Percentiles rank a stretch among this genome's conserved stretches.
phyloP scores from a whole-genome alignment of 2,329 filamentous ascomycete genomes.

The Calonectria hawksworthii region DNA sequence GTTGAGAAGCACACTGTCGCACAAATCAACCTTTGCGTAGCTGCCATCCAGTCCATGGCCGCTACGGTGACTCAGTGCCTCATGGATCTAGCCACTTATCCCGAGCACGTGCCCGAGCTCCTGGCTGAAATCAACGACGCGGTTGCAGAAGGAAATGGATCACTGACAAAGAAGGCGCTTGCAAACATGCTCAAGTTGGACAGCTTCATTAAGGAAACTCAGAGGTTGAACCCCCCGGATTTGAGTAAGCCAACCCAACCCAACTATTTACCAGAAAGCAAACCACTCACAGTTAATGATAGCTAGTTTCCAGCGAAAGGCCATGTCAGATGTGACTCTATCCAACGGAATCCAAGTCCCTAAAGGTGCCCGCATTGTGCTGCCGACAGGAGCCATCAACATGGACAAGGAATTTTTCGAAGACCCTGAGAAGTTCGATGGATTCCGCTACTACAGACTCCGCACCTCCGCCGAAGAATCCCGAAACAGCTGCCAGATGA shows the following conservation, averaged over 20 bases:
- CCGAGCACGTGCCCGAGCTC: slow-evolving; percentile 15
- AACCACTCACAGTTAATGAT: not conserved
- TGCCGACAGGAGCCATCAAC: slow-evolving; percentile 22
- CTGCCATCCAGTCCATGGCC: slow-evolving; percentile 27
- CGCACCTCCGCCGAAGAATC: not conserved
- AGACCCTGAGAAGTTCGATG: slow-evolving; percentile 20
- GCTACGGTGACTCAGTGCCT: slow-evolving; percentile 23
- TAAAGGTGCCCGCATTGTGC: slow-evolving; percentile 19
- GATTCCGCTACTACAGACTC: slow-evolving; percentile 17
- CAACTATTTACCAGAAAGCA: not conserved
- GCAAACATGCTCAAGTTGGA: slow-evolving; percentile 21
- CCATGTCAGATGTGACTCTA: slow-evolving; percentile 13
- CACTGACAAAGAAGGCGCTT: slow-evolving; percentile 13
- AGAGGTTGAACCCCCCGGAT: slow-evolving; percentile 19
- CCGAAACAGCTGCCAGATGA: slow-evolving; percentile 14
- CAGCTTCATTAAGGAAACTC: slow-evolving; percentile 27
- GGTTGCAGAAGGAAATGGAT: not conserved
- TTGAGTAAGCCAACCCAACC: not conserved
- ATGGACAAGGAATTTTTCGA: slow-evolving; percentile 23
- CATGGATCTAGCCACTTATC: slow-evolving; percentile 21
- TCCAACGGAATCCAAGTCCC: slow-evolving; percentile 24
- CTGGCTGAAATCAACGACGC: not conserved
- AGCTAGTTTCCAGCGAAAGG: slow-evolving; percentile 26
- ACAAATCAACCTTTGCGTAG: slow-evolving; percentile 25
- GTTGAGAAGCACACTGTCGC: slow-evolving; percentile 18